Evolutionary conservation across 306 rosid genomes (phyloP), one percentile per base, ranked within the genome.

Genomic region (Castanea mollissima): DNA sequence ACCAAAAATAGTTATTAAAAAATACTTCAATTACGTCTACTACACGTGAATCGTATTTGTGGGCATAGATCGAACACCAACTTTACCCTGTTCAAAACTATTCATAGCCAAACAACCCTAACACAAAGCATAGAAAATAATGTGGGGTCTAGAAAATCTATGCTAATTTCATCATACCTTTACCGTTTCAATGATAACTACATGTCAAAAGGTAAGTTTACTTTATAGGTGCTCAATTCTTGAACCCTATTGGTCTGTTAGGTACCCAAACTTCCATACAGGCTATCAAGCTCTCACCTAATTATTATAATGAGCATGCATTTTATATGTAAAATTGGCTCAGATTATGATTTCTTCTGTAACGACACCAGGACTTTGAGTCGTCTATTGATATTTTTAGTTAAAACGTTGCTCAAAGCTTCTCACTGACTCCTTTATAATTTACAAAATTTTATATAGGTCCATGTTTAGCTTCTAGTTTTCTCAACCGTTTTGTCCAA

Each of bases 401-500:
- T 20, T 31, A 25, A 25, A 2, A 68, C 41, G 55, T 52, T 41
- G n/a, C 67, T 65, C 54, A 58, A 62, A 55, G 46, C 80, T 64
- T 87, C 76, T 20, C 44, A 55, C 23, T 72, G 34, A 72, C 82
- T 74, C 69, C 77, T 80, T 38, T 69, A 27, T 65, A 25, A 34
- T 60, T 20, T 60, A 60, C 67, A 60, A 60, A 41, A 8, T 41
- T 29, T 25, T 1, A 60, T 23, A 12, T 49, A 49, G 54, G 54
- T 3, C 16, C 54, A 49, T 49, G 1, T 35, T 14, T 25, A 46
- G 41, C 31, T 31, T 44, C 69, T 41, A 38, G 63, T 84, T 84
- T 87, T 88, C 91, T 83, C 80, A 88, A 88, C 91, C 81, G 84
- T 80, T 82, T 77, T 80, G 83, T 54, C 89, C 82, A 88, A 75